phyloP scores from a whole-genome alignment of 2,329 filamentous ascomycete genomes.

The Fragosphaeria purpurea region DNA sequence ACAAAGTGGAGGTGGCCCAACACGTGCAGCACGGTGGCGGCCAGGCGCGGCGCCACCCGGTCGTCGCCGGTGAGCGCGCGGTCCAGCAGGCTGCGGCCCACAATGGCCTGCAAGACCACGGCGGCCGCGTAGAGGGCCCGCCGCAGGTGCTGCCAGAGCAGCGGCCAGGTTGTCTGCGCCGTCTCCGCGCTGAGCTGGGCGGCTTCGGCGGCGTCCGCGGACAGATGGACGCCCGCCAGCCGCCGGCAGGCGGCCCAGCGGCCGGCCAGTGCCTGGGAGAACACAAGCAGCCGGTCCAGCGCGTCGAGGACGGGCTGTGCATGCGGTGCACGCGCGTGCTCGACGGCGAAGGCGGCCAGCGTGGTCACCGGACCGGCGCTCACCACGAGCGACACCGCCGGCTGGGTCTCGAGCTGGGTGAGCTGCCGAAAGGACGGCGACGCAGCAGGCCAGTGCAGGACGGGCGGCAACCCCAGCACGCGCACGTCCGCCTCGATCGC shows the following conservation, averaged over 20 bases:
- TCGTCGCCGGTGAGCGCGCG: constrained; percentile 32
- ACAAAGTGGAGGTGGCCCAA: constrained; percentile 76
- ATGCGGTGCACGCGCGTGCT: constrained; percentile 29
- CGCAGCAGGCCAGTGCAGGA: constrained; percentile 53
- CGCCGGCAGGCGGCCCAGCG: constrained; percentile 63
- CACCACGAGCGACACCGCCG: constrained; percentile 35
- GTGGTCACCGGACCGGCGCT: constrained; percentile 59
- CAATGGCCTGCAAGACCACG: constrained; percentile 62
- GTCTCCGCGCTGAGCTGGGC: constrained; percentile 56
- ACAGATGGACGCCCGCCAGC: constrained; percentile 60
- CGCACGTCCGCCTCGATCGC: constrained; percentile 52
- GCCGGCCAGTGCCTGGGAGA: constrained; percentile 54
- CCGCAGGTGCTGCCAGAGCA: constrained; percentile 65
- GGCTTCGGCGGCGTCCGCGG: constrained; percentile 36
- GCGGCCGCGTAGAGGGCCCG: constrained; percentile 67
- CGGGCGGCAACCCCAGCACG: constrained; percentile 11
- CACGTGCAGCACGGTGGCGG: constrained; percentile 60
- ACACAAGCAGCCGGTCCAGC: constrained; percentile 54
- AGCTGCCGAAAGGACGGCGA: constrained; percentile 53
- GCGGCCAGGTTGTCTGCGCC: constrained; percentile 54
- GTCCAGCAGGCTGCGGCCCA: constrained; percentile 52
- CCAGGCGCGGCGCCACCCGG: constrained; percentile 48
- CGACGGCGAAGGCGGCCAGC: constrained; percentile 53
- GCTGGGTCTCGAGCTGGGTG: constrained; percentile 41
- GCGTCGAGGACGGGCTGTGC: constrained; percentile 15